Conservation (phyloP, 2,329 filamentous ascomycete species). For the Aureobasidium sp. region DNA sequence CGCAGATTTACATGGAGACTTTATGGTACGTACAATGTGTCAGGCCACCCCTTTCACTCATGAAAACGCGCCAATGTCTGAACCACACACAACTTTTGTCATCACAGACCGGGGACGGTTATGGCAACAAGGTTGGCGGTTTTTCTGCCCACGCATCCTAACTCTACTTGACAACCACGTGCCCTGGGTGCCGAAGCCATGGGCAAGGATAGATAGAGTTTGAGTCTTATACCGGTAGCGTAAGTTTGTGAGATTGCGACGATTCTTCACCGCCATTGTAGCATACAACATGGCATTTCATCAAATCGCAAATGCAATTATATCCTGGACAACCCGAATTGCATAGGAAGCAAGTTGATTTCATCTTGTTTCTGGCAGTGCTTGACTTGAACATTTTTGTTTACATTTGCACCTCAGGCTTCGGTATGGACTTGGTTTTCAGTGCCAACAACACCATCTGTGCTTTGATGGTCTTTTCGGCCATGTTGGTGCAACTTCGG, state of each 20-base stretch:
- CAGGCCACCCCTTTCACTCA: not conserved
- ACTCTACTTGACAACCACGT: not conserved
- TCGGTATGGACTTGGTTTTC: slow-evolving; percentile 32
- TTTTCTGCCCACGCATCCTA: not conserved
- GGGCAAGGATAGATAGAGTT: not conserved
- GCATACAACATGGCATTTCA: not conserved
- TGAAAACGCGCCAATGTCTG: not conserved
- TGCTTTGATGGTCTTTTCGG: slow-evolving; percentile 48
- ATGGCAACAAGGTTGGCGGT: not conserved
- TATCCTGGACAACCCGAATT: not conserved
- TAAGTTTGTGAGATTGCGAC: not conserved
- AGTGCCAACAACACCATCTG: slow-evolving; percentile 46
- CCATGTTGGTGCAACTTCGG: not conserved
- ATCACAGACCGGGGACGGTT: not conserved
- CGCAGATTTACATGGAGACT: not conserved
- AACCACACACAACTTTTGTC: not conserved
- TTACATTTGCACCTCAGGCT: not conserved
- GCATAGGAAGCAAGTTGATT: not conserved
- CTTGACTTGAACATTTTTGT: too few species aligned
- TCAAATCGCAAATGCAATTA: not conserved
- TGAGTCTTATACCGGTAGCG: not conserved
- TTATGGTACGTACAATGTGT: not conserved
- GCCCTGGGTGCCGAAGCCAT: not conserved
- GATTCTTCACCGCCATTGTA: not conserved
- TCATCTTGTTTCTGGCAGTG: too few species aligned